Conservation (phyloP, 768 basidiomycete genomes). For the Mycena leptocephala region DNA sequence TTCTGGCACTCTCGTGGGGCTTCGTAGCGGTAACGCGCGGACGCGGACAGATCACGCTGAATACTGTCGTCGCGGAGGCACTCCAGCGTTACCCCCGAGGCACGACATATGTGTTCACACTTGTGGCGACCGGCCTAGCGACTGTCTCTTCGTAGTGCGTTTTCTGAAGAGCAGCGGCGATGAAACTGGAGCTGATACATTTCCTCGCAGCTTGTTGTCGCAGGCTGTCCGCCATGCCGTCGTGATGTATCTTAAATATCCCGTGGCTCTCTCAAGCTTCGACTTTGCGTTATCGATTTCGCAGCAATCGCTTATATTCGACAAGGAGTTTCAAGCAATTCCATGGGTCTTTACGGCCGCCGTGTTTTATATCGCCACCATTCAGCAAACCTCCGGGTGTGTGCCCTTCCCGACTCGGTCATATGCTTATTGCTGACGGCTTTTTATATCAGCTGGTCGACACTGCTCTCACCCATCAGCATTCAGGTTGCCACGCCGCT, state of each 20-base stretch:
- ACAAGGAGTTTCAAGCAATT: background rate
- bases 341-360: constrained; percentile 6
- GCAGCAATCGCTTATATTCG: background rate
- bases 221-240: constrained; percentile 10
- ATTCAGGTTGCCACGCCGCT: background rate
- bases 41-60: no score
- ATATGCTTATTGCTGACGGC: no score
- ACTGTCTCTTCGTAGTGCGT: constrained; percentile 17
- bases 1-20: no score
- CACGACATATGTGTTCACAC: constrained; percentile 9
- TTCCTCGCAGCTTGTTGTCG: constrained; percentile 5
- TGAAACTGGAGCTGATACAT: no score
- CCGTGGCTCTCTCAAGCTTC: background rate
- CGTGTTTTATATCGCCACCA: background rate
- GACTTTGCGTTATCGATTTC: background rate
- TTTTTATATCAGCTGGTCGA: constrained; percentile 1
- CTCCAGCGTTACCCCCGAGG: background rate
- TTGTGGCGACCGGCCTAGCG: constrained; percentile 1
- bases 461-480: background rate
- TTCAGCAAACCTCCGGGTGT: constrained; percentile 6
- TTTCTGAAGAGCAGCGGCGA: no score
- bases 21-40: no score
- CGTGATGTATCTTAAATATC: background rate
- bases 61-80: background rate
- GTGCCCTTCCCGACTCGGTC: background rate